Base-by-base conservation (phyloP, 2,329 filamentous ascomycete species). In the Neofusicoccum kwambonambiense region DNA sequence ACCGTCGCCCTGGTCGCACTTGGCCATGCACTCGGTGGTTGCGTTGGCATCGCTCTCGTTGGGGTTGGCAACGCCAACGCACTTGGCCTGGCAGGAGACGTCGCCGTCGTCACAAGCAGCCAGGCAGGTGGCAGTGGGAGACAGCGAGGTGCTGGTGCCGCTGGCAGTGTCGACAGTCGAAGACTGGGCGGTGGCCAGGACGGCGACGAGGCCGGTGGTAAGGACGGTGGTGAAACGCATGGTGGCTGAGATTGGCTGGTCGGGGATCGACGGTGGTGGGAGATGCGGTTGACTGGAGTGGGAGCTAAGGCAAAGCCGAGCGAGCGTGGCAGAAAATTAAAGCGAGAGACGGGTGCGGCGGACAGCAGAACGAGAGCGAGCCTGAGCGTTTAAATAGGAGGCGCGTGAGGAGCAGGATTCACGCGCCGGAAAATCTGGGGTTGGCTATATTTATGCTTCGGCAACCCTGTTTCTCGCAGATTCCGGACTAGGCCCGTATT, bases 1-100 rank as follows among this genome's bases (percentile, higher is more conserved):
- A 50, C 83, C 83, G 67, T 79, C 78, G 63, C 84, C 84, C 77
- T 86, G 82, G 64, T 82, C 79, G 73, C 84, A 86, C 62, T 80
- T 76, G 51, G 77, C 77, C 52, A 82, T 83, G 70, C 84, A 86
- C 56, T 78, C 74, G 71, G 78, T 84, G 72, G 83, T 85, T 65
- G 79, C 77, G 70, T 83, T 80, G 70, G 77, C 81, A 73, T 83
- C 78, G 54, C 72, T 71, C n/a, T 79, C 76, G 72, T 80, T 81
- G 67, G 84, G 84, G 72, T 81, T 84, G 37, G 84, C 83, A 44
- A 81, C 80, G 42, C 80, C 76, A 68, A 81, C 76, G 75, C 84
- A 86, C 13, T 74, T 71, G 42, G 84, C 84, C 68, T 78, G 73
- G 76, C 84, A 86, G 74, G 80, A 83, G 62, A 82, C 75, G 69